Base-by-base conservation (phyloP, 495 filamentous ascomycete genomes). In the Ramalina intermedia region DNA sequence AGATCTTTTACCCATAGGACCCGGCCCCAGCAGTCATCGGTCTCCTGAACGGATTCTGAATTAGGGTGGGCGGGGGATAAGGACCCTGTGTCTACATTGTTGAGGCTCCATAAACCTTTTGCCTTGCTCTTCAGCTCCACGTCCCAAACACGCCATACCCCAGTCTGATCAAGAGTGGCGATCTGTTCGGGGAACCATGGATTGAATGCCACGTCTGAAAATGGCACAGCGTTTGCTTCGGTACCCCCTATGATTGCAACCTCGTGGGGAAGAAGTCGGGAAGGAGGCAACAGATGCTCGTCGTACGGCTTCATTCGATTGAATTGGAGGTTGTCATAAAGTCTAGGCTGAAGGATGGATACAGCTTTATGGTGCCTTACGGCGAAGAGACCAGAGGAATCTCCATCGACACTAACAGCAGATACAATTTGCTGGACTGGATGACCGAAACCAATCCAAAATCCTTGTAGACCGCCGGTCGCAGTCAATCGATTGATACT, bases 141-240 rank as follows among this genome's bases (percentile, higher is more conserved):
- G 49, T 87, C 74, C 80, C 82, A 93, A 4, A 93, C 60, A 55
- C 66, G 79, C 89, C 89, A 95, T 29, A 69, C 66, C 0, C 87
- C 88, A 40, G 62, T 57, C 37, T 76, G 71, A 58, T 94, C 87
- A 20, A 94, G 69, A 20, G 91, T 71, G 9, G 70, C 85, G 43
- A 94, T 64, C 59, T 84, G 81, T 12, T 71, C 70, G 51, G 73
- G 66, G 55, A 79, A 74, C 68, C 76, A 80, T n/a, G 84, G 82
- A 54, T 84, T 88, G 58, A 94, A 93, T 9, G 80, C 63, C 7
- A 88, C 73, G 63, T 91, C 84, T 0, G 78, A 75, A 60, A 90
- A 84, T 7, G 67, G 55, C 27, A 56, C 61, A 0, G 76, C 77
- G 20, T 78, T 78, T 1, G 78, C 84, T 27, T 70, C 56, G 13